Base-by-base conservation (phyloP, 2,329 filamentous ascomycete species). In the Alternaria sp. region DNA sequence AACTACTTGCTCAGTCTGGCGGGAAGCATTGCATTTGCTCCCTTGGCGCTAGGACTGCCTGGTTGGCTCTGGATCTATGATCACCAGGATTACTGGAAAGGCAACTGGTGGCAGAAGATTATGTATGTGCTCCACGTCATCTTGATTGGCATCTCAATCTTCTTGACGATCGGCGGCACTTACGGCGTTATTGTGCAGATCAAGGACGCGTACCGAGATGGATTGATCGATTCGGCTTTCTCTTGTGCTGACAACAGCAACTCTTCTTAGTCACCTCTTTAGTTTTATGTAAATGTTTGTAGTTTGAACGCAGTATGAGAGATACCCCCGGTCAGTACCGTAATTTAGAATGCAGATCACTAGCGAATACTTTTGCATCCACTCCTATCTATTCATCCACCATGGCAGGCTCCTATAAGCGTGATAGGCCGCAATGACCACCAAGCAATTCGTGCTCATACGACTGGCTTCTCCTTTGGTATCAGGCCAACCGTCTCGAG, bases 61-160 rank as follows among this genome's bases (percentile, higher is more conserved):
- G 84, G 81, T 0, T 83, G 78, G 77, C 62, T 86, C 3, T 87
- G 85, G 85, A 65, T 86, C 4, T 81, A 84, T 64, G 84, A 85
- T 57, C 81, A 85, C 60, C 64, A 68, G 7, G 58, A 79, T 27
- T 83, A 82, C 67, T 73, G 75, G 61, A 78, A 68, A 32, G 82
- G 82, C 0, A 74, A 54, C 2, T 7, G 70, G 1, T 52, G 64
- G 54, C 75, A 80, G 62, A 79, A 79, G 68, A 57, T 71, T 0
- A 64, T 78, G 20, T 85, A 80, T 60, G 71, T 67, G 43, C 69
- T 82, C 8, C 82, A 85, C 67, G 69, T 78, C 7, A 59, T 81
- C 0, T 64, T 85, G 56, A 78, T 85, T 11, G 59, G 80, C 1
- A 63, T 85, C 14, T 83, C 82, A 0, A n/a, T 80, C 0, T 86